Evolutionary conservation across 2,329 filamentous ascomycete species (phyloP), one percentile per base, ranked within the genome.

Genomic region (Aspergillus texensis): DNA sequence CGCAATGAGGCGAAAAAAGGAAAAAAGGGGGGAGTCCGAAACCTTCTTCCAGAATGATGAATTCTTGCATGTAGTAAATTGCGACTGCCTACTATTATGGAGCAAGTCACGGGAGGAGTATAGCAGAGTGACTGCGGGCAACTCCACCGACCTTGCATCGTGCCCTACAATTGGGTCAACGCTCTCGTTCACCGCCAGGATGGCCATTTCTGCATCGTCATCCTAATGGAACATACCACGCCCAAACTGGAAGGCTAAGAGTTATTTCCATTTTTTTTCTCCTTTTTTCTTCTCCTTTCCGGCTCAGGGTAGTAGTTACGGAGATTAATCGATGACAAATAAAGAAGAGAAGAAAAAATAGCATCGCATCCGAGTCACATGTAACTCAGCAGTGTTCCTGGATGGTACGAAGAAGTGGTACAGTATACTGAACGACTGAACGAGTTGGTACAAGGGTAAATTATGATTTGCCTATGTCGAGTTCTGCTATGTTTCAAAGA

Each of bases 131-230:
- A 26, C 45, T 48, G 45, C 11, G 45, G 45, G 24, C 45, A 50
- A 50, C 46, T 50, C 46, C 46, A 50, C 46, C 26, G 9, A 24
- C 28, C 2, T 48, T 43, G 55, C 58, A 39, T 58, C 34, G 54
- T 48, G 66, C 55, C 52, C 59, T 63, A 61, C 64, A 66, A 70
- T 70, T 69, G 68, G 68, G 52, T 63, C 65, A 48, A 52, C 28
- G 53, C 60, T 46, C 46, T 57, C 64, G 61, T 69, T 67, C 68
- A 70, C 68, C 68, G 68, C 68, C 64, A 70, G 60, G 64, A 68
- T 62, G 61, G 48, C 48, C 48, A 52, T 32, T 32, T 34, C 48
- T 16, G 28, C 48, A 60, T 55, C 65, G 62, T 66, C 67, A 65
- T 67, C 62, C 28, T 36, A 50, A 60, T 43, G 32, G 58, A 50